Base-by-base conservation (phyloP, 495 filamentous ascomycete species). In the Aspergillus steynii region DNA sequence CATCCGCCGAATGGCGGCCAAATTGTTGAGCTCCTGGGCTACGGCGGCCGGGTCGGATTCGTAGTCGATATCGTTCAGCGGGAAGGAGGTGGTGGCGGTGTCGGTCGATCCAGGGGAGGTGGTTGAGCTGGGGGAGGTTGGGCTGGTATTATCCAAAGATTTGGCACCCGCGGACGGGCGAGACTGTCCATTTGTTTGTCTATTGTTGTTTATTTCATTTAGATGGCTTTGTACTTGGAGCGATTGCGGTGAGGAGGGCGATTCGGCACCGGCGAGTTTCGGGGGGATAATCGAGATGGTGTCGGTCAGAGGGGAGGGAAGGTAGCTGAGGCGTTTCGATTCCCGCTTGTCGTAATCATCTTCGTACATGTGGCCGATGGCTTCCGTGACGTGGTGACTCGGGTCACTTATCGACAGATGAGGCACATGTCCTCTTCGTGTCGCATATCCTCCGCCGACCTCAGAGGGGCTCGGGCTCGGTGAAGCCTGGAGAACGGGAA, bases 371-470 rank as follows among this genome's bases (percentile, higher is more conserved):
- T 95, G 92, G 45, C 93, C 93, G 70, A 99, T 97, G 50, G 93
- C 91, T 71, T 99, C 95, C 45, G 95, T 99, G 71, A 97, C 94
- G 85, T 99, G 95, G 80, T 98, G 94, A 74, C 85, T 91, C 64
- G 89, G 85, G 68, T 91, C 88, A 74, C 88, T 89, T 66, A 91
- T 90, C 61, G 88, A 90, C 60, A 90, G 73, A 62, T 88, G 82
- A 60, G 88, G 79, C 51, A 74, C 79, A 78, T 90, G 88, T 62
- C 86, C 88, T 76, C 83, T 78, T 59, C 84, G 76, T 56, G 77
- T 74, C 67, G 82, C 72, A 69, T 82, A 79, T 71, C 77, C 77
- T 75, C 77, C 79, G 65, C 80, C 76, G 71, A 80, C 76, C 71
- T 83, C 83, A 69, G 79, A 75, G 71, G 79, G 69, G 67, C 76